phyloP scores from a whole-genome alignment of 192 early-diverging fungal genomes.

The Backusella tuberculispora region DNA sequence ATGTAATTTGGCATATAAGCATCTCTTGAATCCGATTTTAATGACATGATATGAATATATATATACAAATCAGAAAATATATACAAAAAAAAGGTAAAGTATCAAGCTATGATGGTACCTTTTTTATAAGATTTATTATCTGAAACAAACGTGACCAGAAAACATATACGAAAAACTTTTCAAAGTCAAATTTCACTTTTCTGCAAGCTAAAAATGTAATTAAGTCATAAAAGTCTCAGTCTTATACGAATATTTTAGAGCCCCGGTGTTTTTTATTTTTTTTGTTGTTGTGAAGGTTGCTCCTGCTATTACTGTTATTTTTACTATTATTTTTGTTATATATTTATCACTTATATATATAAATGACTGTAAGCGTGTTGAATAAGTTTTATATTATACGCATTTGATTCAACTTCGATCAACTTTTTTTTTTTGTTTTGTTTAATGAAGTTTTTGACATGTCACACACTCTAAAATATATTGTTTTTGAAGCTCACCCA shows the following conservation, averaged over 20 bases:
- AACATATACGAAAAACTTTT: neutral
- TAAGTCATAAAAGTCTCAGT: neutral
- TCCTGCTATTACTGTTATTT: too few relatives aligned
- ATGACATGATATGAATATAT: neutral
- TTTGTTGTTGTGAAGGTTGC: too few relatives aligned
- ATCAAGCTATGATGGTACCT: neutral
- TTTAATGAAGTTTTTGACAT: too few relatives aligned
- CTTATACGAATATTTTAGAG: neutral
- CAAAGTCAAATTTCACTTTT: neutral
- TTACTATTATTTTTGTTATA: neutral
- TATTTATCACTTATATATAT: neutral
- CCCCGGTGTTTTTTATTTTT: neutral
- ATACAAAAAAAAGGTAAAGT: neutral
- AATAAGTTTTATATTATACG: too few relatives aligned
- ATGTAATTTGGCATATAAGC: constrained; percentile 44
- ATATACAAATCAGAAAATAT: neutral
- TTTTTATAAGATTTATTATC: neutral
- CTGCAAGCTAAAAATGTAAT: constrained; percentile 1
- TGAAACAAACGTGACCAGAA: neutral
- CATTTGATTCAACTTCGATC: too few relatives aligned
- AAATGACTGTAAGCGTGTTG: neutral
- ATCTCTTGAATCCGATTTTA: constrained; percentile 49
- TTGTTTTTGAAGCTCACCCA: neutral
- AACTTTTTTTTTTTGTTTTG: too few relatives aligned
- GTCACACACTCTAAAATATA: too few relatives aligned